phyloP scores from a whole-genome alignment of 2,329 filamentous ascomycete genomes.

The Colletotrichum ledebouriae region DNA sequence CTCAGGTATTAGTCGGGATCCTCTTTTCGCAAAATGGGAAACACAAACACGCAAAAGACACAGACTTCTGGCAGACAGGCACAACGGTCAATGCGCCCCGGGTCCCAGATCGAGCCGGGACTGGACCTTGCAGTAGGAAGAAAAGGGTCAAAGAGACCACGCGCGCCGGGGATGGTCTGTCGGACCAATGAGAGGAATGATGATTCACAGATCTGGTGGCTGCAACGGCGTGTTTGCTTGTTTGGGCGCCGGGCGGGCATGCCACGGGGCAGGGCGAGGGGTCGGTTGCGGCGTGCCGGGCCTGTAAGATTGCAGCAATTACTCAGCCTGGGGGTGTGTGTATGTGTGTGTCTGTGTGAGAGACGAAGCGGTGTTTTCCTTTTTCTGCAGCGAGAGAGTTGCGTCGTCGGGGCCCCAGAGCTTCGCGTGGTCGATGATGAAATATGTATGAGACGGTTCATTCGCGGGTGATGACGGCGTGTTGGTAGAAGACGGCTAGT shows the following conservation, averaged over 20 bases:
- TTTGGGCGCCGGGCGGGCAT: conserved; percentile 30
- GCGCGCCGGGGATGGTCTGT: background rate
- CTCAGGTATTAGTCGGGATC: conserved; percentile 37
- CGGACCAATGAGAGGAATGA: conserved; percentile 40
- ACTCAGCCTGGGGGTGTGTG: conserved; percentile 43
- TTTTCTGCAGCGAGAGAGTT: conserved; percentile 24
- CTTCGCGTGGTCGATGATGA: conserved; percentile 41
- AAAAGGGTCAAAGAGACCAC: conserved; percentile 35
- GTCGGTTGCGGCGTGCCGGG: conserved; percentile 31
- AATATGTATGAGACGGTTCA: conserved; percentile 42
- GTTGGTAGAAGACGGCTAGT: conserved; percentile 30
- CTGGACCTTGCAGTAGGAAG: conserved; percentile 21
- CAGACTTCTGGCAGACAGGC: background rate
- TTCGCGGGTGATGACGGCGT: conserved; percentile 41
- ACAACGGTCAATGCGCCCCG: conserved; percentile 33
- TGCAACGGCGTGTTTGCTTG: conserved; percentile 32
- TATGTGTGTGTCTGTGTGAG: too few species aligned
- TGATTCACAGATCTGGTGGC: conserved; percentile 43
- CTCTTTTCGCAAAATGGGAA: conserved; percentile 32
- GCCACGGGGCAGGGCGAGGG: conserved; percentile 36
- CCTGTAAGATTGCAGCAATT: conserved; percentile 48
- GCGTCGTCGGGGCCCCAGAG: conserved; percentile 3
- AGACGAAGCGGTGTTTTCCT: too few species aligned
- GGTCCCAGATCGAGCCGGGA: conserved; percentile 31
- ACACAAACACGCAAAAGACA: background rate